These are phyloP conservation scores for Zymoseptoria crescenta DNA, from an alignment of 2,329 filamentous ascomycete species.

Conservation along the genomic window DNA sequence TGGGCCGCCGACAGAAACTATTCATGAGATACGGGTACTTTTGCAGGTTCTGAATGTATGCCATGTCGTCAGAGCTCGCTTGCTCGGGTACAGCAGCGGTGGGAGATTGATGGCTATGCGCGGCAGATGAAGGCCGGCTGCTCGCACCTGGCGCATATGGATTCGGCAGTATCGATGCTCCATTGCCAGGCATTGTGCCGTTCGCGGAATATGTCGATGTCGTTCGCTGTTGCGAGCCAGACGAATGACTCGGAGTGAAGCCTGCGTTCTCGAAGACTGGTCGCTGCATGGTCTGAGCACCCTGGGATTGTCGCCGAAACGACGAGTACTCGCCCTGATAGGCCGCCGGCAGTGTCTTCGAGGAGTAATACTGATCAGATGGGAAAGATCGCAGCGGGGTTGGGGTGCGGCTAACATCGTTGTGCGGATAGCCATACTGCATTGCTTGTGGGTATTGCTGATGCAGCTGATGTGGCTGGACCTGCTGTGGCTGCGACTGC, in stretches of 20 bases:
- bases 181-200: slow-evolving; percentile 2
- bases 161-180: slow-evolving; percentile 16
- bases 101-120: slow-evolving; percentile 28
- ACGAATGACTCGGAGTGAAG: slow-evolving; percentile 21
- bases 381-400: slow-evolving; percentile 29
- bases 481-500: slow-evolving; percentile 2
- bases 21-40: slow-evolving; percentile 41
- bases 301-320: slow-evolving; percentile 28
- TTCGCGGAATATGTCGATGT: slow-evolving; percentile 16
- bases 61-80: slow-evolving; percentile 26
- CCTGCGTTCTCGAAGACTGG: slow-evolving; percentile 19
- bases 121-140: slow-evolving; percentile 18
- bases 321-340: slow-evolving; percentile 30
- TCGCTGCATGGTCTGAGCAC: slow-evolving; percentile 23
- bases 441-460: slow-evolving; percentile 2
- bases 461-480: slow-evolving; percentile 5
- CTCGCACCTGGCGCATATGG: slow-evolving; percentile 16
- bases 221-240: slow-evolving; percentile 20
- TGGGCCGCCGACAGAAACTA: slow-evolving; percentile 37
- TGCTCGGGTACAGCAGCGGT: slow-evolving; percentile 25
- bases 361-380: slow-evolving; percentile 31
- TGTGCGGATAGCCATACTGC: slow-evolving; percentile 21
- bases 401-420: slow-evolving; percentile 15
- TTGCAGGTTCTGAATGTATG: slow-evolving; percentile 36
- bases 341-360: slow-evolving; percentile 29